phyloP scores from a whole-genome alignment of 2,329 filamentous ascomycete species.

The Penicillium sp. region DNA sequence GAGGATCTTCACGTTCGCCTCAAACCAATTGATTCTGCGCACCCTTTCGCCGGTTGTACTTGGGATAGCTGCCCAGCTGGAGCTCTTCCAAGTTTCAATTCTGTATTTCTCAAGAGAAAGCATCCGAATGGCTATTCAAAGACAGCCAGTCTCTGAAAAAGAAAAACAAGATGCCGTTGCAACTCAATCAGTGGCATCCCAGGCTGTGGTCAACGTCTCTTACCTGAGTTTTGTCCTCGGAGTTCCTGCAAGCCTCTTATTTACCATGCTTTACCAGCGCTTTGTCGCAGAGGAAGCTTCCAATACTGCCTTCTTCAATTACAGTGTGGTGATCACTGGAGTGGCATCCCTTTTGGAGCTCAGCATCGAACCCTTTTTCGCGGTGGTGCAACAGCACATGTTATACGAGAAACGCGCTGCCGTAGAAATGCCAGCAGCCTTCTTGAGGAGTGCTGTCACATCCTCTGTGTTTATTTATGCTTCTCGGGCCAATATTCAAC shows the following conservation, averaged over 20 bases:
- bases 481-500: slow-evolving; percentile 50
- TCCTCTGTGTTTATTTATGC: slow-evolving; percentile 71
- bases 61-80: slow-evolving; percentile 84
- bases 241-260: slow-evolving; percentile 59
- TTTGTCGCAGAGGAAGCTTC: slow-evolving; percentile 53
- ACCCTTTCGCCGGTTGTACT: slow-evolving; percentile 83
- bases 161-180: slow-evolving; percentile 12
- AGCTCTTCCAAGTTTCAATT: slow-evolving; percentile 90
- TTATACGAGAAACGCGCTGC: slow-evolving; percentile 77
- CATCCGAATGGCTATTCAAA: slow-evolving; percentile 85
- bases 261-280: slow-evolving; percentile 69
- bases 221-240: slow-evolving; percentile 76
- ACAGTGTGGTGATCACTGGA: slow-evolving; percentile 57
- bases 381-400: slow-evolving; percentile 78
- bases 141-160: slow-evolving; percentile 57
- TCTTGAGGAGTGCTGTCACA: slow-evolving; percentile 73
- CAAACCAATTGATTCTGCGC: slow-evolving; percentile 88
- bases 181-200: slow-evolving; percentile 44
- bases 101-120: slow-evolving; percentile 93
- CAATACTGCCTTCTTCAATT: slow-evolving; percentile 63
- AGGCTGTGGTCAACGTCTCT: slow-evolving; percentile 84
- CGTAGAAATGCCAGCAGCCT: slow-evolving; percentile 80
- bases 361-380: slow-evolving; percentile 83
- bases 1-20: slow-evolving; percentile 83
- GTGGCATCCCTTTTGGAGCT: slow-evolving; percentile 71